Percentiles rank a stretch among this genome's conserved stretches.
Conservation (phyloP, 2,329 filamentous ascomycete genomes). For the Biscogniauxia marginata region DNA sequence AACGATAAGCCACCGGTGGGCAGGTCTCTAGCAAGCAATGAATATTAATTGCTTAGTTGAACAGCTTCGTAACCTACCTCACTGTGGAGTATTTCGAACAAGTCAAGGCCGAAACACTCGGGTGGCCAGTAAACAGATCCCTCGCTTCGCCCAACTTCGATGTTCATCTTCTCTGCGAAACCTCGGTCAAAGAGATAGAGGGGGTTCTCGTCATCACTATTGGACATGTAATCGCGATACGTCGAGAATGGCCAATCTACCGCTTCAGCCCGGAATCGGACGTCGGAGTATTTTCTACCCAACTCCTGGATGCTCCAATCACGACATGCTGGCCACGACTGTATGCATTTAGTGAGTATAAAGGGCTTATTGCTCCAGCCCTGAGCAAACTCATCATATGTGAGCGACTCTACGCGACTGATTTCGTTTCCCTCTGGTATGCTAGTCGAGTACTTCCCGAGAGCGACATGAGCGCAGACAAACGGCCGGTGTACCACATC, state of each 20-base stretch:
- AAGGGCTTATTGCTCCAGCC: constrained; percentile 81
- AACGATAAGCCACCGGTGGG: constrained; percentile 89
- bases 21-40: constrained; percentile 60
- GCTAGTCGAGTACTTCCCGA: constrained; percentile 63
- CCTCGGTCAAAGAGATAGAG: constrained; percentile 87
- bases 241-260: constrained; percentile 87
- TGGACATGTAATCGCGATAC: constrained; percentile 79
- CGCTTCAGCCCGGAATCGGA: constrained; percentile 82
- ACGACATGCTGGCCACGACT: constrained; percentile 73
- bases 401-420: constrained; percentile 64
- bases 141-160: constrained; percentile 57
- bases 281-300: constrained; percentile 59
- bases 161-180: constrained; percentile 82
- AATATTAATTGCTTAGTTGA: background rate
- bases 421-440: constrained; percentile 78
- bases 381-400: constrained; percentile 69
- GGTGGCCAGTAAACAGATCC: constrained; percentile 72
- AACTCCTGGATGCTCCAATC: constrained; percentile 73
- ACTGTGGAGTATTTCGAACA: constrained; percentile 71
- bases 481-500: constrained; percentile 89
- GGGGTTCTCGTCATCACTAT: constrained; percentile 81
- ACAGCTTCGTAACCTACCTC: background rate
- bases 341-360: constrained; percentile 79
- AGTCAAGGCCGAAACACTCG: constrained; percentile 79
- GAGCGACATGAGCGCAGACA: constrained; percentile 74